These are phyloP conservation scores for Cerrena zonata DNA, from an alignment of 1,284 basidiomycete species.

Conservation along the genomic window DNA sequence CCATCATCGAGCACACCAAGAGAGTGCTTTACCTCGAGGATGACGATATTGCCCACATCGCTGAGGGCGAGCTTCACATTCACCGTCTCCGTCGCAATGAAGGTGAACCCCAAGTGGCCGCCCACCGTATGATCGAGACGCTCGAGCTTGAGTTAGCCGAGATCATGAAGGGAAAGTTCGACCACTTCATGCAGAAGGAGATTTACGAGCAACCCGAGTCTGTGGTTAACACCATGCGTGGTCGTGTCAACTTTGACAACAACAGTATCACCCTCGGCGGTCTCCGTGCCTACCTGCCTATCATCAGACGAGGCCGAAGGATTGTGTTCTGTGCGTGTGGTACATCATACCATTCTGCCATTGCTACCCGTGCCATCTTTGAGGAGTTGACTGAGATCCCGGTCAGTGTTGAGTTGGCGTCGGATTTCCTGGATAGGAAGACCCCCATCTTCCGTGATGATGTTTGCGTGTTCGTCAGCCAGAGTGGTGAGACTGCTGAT, in stretches of 20 bases:
- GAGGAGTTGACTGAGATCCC: constrained; percentile 99
- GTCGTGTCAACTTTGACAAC: constrained; percentile 97
- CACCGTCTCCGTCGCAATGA: constrained; percentile 91
- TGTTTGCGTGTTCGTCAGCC: constrained; percentile 93
- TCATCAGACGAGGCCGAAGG: constrained; percentile 90
- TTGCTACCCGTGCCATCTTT: constrained; percentile 97
- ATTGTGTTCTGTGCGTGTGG: constrained; percentile 98
- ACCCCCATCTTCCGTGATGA: constrained; percentile 99
- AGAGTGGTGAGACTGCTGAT: constrained; percentile 98
- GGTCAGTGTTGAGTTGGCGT: constrained; percentile 93
- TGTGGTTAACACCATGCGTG: constrained; percentile 99
- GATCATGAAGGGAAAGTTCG: constrained; percentile 99
- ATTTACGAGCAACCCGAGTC: constrained; percentile 99
- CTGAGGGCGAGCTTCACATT: constrained; percentile 96
- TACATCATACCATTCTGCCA: constrained; percentile 94
- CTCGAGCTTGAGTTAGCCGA: constrained; percentile 98
- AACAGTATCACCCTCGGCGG: constrained; percentile 92
- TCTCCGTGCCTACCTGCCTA: constrained; percentile 89
- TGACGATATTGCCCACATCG: constrained; percentile 97
- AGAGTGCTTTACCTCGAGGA: constrained; percentile 98
- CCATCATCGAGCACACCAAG: constrained; percentile 98
- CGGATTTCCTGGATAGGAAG: constrained; percentile 97
- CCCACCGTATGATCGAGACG: constrained; percentile 95
- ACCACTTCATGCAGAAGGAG: constrained; percentile 99
- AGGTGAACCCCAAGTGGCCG: constrained; percentile 62